A percentile compares a stretch with the other conserved stretches of the same genome.
phyloP scores from a whole-genome alignment of 2,329 filamentous ascomycete species.

The Rhynchosporium agropyri region DNA sequence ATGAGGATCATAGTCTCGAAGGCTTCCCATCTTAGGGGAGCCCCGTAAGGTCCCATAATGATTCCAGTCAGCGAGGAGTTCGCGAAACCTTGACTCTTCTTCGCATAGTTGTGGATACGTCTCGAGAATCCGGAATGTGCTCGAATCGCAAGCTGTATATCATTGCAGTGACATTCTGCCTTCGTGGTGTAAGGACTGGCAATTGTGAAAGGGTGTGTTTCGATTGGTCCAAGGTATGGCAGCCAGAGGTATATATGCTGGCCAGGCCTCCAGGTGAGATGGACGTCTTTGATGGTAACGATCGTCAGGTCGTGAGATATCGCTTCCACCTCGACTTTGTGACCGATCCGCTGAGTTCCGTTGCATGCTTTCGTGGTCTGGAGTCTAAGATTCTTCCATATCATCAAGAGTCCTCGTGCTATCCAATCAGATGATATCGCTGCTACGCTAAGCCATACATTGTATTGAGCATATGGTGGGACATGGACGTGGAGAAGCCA shows the following conservation, averaged over 20 bases:
- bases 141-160: constrained; percentile 61
- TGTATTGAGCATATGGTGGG: constrained; percentile 59
- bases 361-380: constrained; percentile 34
- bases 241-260: constrained; percentile 66
- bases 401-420: constrained; percentile 48
- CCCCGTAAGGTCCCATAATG: constrained; percentile 59
- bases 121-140: constrained; percentile 60
- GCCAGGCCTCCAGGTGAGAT: constrained; percentile 61
- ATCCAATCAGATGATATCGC: constrained; percentile 64
- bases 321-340: constrained; percentile 52
- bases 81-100: constrained; percentile 42
- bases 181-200: constrained; percentile 56
- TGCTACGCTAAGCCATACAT: constrained; percentile 67
- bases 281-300: constrained; percentile 60
- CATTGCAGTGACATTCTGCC: constrained; percentile 46
- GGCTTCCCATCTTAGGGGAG: constrained; percentile 57
- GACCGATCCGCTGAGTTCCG: constrained; percentile 50
- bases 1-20: constrained; percentile 63
- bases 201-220: constrained; percentile 64
- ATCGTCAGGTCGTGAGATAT: constrained; percentile 57
- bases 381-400: constrained; percentile 57
- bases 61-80: constrained; percentile 48
- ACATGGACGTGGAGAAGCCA: constrained; percentile 67
- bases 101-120: constrained; percentile 53
- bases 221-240: constrained; percentile 55